Conservation (phyloP, 139 green algal genomes). For the Trebouxia sp. region DNA sequence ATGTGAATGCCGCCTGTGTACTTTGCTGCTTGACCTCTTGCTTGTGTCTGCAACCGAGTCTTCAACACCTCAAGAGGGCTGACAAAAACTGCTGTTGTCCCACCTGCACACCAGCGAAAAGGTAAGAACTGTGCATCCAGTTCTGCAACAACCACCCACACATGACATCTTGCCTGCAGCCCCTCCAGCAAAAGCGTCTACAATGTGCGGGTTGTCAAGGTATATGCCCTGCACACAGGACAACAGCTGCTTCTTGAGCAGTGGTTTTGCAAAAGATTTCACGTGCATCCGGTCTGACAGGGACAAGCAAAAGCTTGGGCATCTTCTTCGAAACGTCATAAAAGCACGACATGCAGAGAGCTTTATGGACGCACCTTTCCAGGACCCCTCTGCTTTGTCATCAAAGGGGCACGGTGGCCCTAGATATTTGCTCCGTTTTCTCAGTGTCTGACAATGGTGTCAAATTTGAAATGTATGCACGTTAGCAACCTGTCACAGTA, state of each 20-base stretch:
- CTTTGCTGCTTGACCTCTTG: conserved; percentile 22
- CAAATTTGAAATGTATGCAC: no score
- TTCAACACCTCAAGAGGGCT: conserved; percentile 98
- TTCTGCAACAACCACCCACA: background rate
- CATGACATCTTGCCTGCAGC: background rate
- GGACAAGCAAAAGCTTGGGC: no score
- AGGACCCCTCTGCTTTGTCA: background rate
- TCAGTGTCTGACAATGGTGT: no score
- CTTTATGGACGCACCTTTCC: background rate
- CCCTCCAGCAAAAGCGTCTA: background rate
- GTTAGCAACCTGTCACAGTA: no score
- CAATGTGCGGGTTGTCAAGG: background rate
- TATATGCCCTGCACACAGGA: background rate
- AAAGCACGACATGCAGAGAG: no score
- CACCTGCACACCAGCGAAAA: conserved; percentile 60
- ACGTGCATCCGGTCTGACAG: no score
- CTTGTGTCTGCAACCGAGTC: conserved; percentile 95
- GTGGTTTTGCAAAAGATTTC: no score
- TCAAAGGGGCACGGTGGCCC: background rate
- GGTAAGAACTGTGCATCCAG: background rate
- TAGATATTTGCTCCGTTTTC: no score
- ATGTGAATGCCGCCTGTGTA: conserved; percentile 24
- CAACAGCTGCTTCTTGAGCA: background rate
- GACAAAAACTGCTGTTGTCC: conserved; percentile 90
- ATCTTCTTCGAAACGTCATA: no score